Conservation (phyloP, 164 flowering plant species). For the Vitis cinerea region DNA sequence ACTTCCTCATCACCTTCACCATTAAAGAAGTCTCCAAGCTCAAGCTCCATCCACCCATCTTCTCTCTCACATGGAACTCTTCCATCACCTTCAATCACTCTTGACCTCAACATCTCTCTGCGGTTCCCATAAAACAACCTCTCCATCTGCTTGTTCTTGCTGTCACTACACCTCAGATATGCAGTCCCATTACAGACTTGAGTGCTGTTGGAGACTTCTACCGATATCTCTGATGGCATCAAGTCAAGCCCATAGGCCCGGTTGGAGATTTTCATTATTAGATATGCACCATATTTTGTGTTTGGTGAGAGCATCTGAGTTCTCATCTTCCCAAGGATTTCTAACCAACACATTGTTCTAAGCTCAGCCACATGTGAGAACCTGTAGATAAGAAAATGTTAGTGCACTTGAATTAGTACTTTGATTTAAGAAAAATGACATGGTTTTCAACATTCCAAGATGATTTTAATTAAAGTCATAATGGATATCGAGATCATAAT, state of each 20-base stretch:
- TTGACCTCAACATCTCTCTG: conserved; percentile 6
- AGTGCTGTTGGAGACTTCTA: conserved; percentile 8
- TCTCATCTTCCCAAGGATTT: conserved; percentile 34
- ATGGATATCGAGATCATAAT: too few relatives aligned
- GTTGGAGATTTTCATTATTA: conserved; percentile 21
- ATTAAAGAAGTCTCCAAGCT: conserved; percentile 42
- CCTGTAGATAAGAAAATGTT: conserved; percentile 12
- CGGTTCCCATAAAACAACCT: conserved; percentile 19
- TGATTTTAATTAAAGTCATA: too few relatives aligned
- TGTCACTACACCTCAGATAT: background rate
- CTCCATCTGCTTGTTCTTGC: conserved; percentile 14
- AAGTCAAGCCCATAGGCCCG: conserved; percentile 33
- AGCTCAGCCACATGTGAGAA: conserved; percentile 37
- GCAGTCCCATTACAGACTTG: conserved; percentile 1
- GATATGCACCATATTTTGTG: conserved; percentile 41
- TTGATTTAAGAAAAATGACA: too few relatives aligned
- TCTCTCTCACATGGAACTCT: conserved; percentile 17
- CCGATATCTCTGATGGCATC: conserved; percentile 21
- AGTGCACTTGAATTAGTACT: too few relatives aligned
- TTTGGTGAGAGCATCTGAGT: conserved; percentile 25
- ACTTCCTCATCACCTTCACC: conserved; percentile 22
- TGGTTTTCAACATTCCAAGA: too few relatives aligned
- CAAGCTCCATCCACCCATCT: conserved; percentile 59
- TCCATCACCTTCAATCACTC: background rate
- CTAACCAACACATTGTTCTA: conserved; percentile 26